A percentile compares a stretch with the other conserved stretches of the same genome.
phyloP scores from a whole-genome alignment of 1,284 basidiomycete species.

The Gymnopus androsaceus region DNA sequence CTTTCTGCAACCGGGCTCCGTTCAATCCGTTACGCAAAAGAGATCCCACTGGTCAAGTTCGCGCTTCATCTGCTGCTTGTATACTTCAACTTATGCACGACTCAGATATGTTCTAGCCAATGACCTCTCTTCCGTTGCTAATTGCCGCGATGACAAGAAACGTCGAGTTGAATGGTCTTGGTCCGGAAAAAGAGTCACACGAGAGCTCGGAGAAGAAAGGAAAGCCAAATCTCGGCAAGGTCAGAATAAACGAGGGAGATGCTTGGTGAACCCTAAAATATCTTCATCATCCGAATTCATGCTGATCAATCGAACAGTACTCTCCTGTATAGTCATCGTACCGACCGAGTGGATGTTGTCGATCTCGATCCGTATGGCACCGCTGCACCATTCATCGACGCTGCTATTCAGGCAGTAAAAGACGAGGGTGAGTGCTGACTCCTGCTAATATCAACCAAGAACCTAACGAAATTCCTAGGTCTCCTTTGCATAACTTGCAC shows the following conservation, averaged over 20 bases:
- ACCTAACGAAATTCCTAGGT: constrained; percentile 47
- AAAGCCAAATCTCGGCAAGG: constrained; percentile 46
- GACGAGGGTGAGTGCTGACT: constrained; percentile 80
- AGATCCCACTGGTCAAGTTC: constrained; percentile 90
- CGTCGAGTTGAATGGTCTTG: constrained; percentile 85
- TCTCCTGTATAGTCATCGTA: constrained; percentile 90
- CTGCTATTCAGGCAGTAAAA: constrained; percentile 88
- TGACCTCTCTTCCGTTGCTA: constrained; percentile 85
- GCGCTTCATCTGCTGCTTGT: constrained; percentile 8
- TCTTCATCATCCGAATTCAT: background rate
- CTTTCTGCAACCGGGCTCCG: constrained; percentile 95
- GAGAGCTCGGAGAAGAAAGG: constrained; percentile 19
- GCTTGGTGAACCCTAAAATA: constrained; percentile 69
- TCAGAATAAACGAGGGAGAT: constrained; percentile 87
- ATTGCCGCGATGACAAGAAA: constrained; percentile 88
- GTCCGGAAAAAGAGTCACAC: constrained; percentile 32
- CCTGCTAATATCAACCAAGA: too few relatives aligned
- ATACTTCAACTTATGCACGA: constrained; percentile 11
- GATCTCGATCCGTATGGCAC: constrained; percentile 98
- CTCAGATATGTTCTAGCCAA: constrained; percentile 89
- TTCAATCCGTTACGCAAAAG: constrained; percentile 96
- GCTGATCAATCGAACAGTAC: constrained; percentile 48
- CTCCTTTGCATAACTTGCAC: constrained; percentile 96
- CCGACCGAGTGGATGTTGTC: constrained; percentile 85
- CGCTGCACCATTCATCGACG: constrained; percentile 95